A percentile compares a stretch with the other conserved stretches of the same genome.
Evolutionary conservation across 805 yeast species (phyloP).

Genomic region (Candida nemodendra): DNA sequence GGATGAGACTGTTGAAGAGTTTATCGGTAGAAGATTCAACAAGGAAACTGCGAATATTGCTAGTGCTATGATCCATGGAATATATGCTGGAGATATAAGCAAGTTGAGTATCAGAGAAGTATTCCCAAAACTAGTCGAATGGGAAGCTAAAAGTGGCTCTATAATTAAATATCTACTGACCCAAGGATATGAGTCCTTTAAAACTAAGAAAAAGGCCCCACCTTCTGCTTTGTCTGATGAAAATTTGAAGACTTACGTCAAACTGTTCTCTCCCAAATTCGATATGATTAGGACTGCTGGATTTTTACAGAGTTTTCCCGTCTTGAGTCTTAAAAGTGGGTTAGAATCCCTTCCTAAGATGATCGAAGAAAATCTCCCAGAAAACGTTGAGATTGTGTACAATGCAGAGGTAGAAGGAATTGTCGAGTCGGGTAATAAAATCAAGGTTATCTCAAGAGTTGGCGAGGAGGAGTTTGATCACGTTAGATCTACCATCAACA

Average conservation of each 20-base stretch:
- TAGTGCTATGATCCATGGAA: slow-evolving; percentile 85
- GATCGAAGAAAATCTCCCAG: slow-evolving; percentile 38
- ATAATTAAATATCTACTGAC: slow-evolving; percentile 45
- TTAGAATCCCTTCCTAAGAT: slow-evolving; percentile 51
- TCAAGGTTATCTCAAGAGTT: slow-evolving; percentile 15
- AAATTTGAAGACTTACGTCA: slow-evolving; percentile 38
- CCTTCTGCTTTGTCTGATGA: slow-evolving; percentile 20
- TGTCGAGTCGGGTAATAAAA: slow-evolving; percentile 16
- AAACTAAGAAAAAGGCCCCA: slow-evolving; percentile 5
- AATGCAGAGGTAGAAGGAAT: slow-evolving; percentile 26
- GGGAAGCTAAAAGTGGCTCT: slow-evolving; percentile 63
- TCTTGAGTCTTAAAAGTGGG: slow-evolving; percentile 57
- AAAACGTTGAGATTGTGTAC: slow-evolving; percentile 42
- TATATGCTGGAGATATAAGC: slow-evolving; percentile 82
- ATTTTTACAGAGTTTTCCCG: slow-evolving; percentile 53
- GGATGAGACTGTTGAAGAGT: slow-evolving; percentile 74
- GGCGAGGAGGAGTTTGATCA: slow-evolving; percentile 43
- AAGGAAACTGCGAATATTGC: slow-evolving; percentile 52
- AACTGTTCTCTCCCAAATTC: slow-evolving; percentile 38
- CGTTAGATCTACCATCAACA: slow-evolving; percentile 57
- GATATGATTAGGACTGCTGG: slow-evolving; percentile 37
- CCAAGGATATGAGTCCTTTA: slow-evolving; percentile 30
- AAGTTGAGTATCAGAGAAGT: slow-evolving; percentile 65
- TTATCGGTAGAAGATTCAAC: slow-evolving; percentile 71
- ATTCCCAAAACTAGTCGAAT: slow-evolving; percentile 50